Evolutionary conservation across 805 yeast species (phyloP), one percentile per base, ranked within the genome.

Genomic region (Metschnikowia corniflorae): DNA sequence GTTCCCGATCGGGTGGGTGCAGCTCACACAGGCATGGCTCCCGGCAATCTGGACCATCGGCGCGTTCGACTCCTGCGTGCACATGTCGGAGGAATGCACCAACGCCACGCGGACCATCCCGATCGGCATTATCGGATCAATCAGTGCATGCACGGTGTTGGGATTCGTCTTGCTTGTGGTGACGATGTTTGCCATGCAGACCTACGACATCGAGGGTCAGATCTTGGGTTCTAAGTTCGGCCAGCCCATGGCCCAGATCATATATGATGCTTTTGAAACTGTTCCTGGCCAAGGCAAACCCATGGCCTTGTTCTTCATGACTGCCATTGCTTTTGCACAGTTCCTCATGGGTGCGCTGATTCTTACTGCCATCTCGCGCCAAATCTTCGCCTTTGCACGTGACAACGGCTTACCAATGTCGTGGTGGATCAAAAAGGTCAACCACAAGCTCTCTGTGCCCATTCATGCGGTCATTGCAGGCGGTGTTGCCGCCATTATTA

Each of bases 21-120:
- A 56, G 40, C 31, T 71, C 73, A 35, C 47, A 8, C 47, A 46
- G 29, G 65, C 73, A 13, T 75, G 78, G 70, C 70, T 78, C 75
- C 80, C 86, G 0, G 78, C 80, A 2, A 73, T 80, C 41, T 82
- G 89, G 88, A 79, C 85, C 16, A 80, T 81, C 52, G 83, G 84
- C 17, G 78, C 82, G 0, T 80, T 79, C 55, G 87, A 82, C 55
- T 73, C 83, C 6, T 77, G 81, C 47, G 77, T 81, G 34, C 86
- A 82, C 61, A 75, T 79, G 76, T 69, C 81, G 18, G 88, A 82
- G 56, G 87, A 82, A 56, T 82, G 82, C 19, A 63, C 66, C 39
- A 73, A 78, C 51, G 82, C 87, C 14, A 63, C 77, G 6, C 65
- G 65, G 33, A 76, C 83, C 14, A 80, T 80, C 5, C 86, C 87